Base-by-base conservation (phyloP, 495 filamentous ascomycete species). In the Trichoderma asperelloides region DNA sequence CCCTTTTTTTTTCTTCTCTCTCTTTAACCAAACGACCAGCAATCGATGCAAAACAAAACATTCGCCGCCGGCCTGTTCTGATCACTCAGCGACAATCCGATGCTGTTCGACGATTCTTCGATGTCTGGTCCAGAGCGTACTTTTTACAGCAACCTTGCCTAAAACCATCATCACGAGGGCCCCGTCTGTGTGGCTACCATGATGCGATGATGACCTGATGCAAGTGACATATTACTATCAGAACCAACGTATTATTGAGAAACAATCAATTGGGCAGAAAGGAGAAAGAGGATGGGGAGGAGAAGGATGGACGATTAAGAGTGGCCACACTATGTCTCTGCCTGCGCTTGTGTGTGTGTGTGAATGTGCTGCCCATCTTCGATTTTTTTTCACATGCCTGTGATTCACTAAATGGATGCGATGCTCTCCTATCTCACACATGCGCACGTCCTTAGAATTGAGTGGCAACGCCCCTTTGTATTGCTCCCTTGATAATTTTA, bases 141-240 rank as follows among this genome's bases (percentile, higher is more conserved):
- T n/a, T 64, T 64, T 63, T 78, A 74, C 82, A 72, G 71, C 73
- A 78, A 80, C 87, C 85, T 88, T 86, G 90, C 68, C 81, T 89
- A 96, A 96, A 96, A 96, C 92, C 92, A 90, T 96, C 86, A 87
- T 91, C 88, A 90, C 90, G 92, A 96, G 92, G 90, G 89, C 86
- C 86, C 78, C 81, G 47, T 77, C 73, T 60, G 82, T 74, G 73
- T 80, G 90, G 87, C 86, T 83, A 78, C 90, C 92, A 96, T 91
- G 92, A 96, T 85, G 82, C 86, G 90, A 79, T 91, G 92, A 95
- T 91, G 91, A 96, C 92, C 92, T 95, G 84, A 88, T 80, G 71
- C 75, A 77, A 77, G 72, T 67, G 41, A 65, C 64, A 65, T 65
- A 18, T 27, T 13, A 60, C 3, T 39, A 18, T 64, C 33, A n/a